Percentiles rank a stretch among this genome's conserved stretches.
These are phyloP conservation scores for Manihot esculenta DNA, from an alignment of 441 rosid genomes.

Conservation along the genomic window DNA sequence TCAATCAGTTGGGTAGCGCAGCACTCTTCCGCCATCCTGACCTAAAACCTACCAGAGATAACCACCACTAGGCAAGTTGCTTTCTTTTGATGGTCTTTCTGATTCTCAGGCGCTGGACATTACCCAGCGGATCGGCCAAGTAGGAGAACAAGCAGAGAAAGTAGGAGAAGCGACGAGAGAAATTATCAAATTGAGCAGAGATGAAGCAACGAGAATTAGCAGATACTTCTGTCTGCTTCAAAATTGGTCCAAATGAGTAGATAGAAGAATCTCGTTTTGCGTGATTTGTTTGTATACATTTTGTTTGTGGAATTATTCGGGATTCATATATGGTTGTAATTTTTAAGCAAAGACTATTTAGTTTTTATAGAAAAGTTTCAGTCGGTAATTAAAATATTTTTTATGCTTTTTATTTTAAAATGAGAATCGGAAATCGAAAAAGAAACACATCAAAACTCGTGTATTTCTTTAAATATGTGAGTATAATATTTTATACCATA, in stretches of 20 bases:
- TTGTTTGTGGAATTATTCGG: no score
- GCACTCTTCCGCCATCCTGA: constrained; percentile 33
- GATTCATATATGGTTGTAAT: neutral
- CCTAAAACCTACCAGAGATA: neutral
- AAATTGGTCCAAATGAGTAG: neutral
- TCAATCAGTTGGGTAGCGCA: constrained; percentile 74
- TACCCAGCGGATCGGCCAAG: neutral
- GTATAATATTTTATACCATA: no score
- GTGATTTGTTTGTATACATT: neutral
- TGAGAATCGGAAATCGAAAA: no score
- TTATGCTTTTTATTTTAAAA: no score
- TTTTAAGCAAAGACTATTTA: no score
- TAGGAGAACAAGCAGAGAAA: neutral
- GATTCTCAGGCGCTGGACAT: neutral
- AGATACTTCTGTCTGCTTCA: neutral
- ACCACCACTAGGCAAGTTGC: neutral
- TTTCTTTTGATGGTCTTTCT: neutral
- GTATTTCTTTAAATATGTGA: no score
- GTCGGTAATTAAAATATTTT: no score
- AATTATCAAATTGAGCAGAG: neutral
- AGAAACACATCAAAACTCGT: no score
- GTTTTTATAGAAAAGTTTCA: no score
- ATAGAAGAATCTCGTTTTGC: constrained; percentile 1
- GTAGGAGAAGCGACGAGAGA: neutral
- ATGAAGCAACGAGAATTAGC: neutral